Evolutionary conservation across 2,329 filamentous ascomycete genomes (phyloP), one percentile per base, ranked within the genome.

Genomic region (Cladosporium sp.): DNA sequence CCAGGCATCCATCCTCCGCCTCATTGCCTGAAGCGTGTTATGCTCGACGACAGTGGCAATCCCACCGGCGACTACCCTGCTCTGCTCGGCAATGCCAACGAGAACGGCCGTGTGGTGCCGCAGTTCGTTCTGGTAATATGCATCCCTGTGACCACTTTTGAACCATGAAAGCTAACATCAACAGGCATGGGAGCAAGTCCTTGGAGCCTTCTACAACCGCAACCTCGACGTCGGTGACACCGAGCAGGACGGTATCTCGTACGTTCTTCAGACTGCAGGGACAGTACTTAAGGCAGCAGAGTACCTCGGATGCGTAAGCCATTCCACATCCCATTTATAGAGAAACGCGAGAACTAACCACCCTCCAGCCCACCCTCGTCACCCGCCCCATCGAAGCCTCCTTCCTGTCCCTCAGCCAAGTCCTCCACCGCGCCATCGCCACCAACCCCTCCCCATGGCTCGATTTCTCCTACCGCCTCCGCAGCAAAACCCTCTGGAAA

Each of bases 191-290:
- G 75, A 81, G 57, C 75, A 76, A 39, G 76, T 85, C 21, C 73
- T 85, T 62, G 79, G 80, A 39, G 76, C 79, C 23, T 79, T 84
- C 69, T 84, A 84, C 75, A 78, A 79, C 66, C 74, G 74, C 23
- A 72, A 77, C 1, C 72, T 83, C 36, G 66, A 74, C 11, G 74
- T 84, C 48, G 77, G 78, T 62, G 76, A 81, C 66, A 70, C 71
- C 5, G 71, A 72, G 60, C 74, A 78, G 63, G 71, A 74, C 7
- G 70, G 69, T 43, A 77, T 85, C 64, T 69, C 69, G 8, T 67
- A 72, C 8, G 74, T 82, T 0, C 75, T 84, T n/a, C 64, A 69
- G 1, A 77, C 79, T 53, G 79, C 79, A 23, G 71, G 79, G 34
- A 74, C 75, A 5, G 73, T 85, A 10, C 73, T 82, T 54, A 73